phyloP scores from a whole-genome alignment of 2,329 filamentous ascomycete genomes.

The Setomelanomma holmii region DNA sequence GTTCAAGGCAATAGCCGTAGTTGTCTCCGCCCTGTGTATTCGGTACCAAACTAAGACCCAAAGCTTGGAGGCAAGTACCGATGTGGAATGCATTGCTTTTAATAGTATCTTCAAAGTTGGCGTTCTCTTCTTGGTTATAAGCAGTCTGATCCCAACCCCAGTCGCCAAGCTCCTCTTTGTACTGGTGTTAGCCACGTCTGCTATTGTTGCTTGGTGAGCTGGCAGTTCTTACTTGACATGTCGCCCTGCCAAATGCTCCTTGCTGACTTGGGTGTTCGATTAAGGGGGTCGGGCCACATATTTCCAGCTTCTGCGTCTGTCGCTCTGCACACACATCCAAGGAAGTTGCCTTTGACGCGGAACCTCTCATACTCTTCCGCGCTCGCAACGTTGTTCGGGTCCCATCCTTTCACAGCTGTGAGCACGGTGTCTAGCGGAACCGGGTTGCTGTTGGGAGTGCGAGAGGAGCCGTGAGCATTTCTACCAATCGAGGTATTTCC shows the following conservation, averaged over 20 bases:
- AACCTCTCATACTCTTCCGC: background rate
- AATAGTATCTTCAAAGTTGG: background rate
- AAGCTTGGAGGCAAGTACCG: background rate
- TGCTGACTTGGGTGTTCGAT: background rate
- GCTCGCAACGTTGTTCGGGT: background rate
- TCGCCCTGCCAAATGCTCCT: background rate
- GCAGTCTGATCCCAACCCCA: conserved; percentile 13
- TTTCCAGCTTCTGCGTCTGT: conserved; percentile 1
- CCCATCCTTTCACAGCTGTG: background rate
- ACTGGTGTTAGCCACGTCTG: background rate
- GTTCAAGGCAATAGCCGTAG: conserved; percentile 4
- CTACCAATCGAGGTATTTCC: no score
- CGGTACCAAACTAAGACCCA: conserved; percentile 8
- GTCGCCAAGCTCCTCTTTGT: conserved; percentile 5
- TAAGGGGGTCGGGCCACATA: background rate
- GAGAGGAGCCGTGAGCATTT: no score
- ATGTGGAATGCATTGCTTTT: background rate
- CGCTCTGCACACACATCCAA: background rate
- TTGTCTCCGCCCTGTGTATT: conserved; percentile 8
- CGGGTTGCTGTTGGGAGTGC: no score
- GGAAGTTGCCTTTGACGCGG: background rate
- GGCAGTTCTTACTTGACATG: background rate
- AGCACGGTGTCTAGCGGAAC: background rate
- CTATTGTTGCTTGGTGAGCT: background rate
- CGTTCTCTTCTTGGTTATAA: background rate